Base-by-base conservation (phyloP, 352 stramenopile genomes). In the Poterioochromonas sp. region DNA sequence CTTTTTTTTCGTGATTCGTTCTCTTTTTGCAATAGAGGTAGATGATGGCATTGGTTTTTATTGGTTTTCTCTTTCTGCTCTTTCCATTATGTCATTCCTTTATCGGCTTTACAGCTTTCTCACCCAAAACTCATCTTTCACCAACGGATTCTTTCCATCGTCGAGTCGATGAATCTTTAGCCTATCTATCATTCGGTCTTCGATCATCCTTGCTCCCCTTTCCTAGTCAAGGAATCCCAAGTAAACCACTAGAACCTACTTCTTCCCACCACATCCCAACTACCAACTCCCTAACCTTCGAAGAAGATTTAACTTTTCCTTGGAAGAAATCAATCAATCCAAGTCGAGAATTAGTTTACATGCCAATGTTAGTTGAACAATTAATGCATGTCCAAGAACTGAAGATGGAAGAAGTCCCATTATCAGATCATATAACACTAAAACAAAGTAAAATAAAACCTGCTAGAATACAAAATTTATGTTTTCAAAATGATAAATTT, bases 401-500 rank as follows among this genome's bases (percentile, higher is more conserved):
- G 5, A 29, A 29, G 11, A 51, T 51, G 41, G n/a, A n/a, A 29
- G 11, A 73, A 32, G 29, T 73, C 5, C 22, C 37, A n/a, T n/a
- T n/a, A n/a, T n/a, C n/a, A n/a, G n/a, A n/a, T n/a, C n/a, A n/a
- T n/a, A n/a, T n/a, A n/a, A n/a, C n/a, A n/a, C n/a, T n/a, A n/a
- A n/a, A n/a, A n/a, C n/a, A 35, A 22, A 64, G 37, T 63, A 12
- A 60, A 1, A 1, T 76, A 2, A 53, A 60, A 63, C 69, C 69
- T 40, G 69, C 69, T 20, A 12, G 47, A 12, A 80, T 79, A 58
- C 11, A 5, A 26, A 80, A 71, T 43, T 37, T 80, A 2, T 73
- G 58, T 35, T 76, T 80, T 8, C 32, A 65, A 5, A 71, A 32
- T 35, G 76, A 79, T 32, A 39, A 63, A 64, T 80, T 85, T 35